Base-by-base conservation (phyloP, 306 rosid genomes). In the Cicer judaicum region DNA sequence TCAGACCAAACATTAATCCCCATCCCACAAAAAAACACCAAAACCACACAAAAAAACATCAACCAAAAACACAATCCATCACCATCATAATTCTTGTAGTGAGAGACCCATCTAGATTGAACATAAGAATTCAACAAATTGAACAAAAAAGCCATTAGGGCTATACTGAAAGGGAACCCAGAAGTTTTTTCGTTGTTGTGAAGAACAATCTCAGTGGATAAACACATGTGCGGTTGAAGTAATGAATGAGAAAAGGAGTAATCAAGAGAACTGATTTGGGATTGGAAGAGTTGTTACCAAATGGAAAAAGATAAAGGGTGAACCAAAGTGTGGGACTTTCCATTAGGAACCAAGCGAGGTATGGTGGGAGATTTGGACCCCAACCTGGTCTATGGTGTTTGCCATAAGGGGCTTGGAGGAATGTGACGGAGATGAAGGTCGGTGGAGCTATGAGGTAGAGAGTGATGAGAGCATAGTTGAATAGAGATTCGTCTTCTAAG, bases 321-420 rank as follows among this genome's bases (percentile, higher is more conserved):
- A 93, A 84, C 91, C 92, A 89, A 1, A 89, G 83, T 0, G 97
- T 85, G 4, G 97, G 97, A 69, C 90, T 87, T 64, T 94, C 96
- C 99, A 94, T 94, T 8, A 92, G 85, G 40, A 92, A 81, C 97
- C 97, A 94, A 10, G 99, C 96, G 7, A 91, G 21, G 0, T 95
- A 89, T 0, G 95, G 77, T 1, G 95, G 53, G 3, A 94, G 75
- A 15, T 82, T 83, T 7, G 97, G 97, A 29, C 96, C 98, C 96
- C 96, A 94, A 7, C 98, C 93, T 0, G 89, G 78, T 0, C 89
- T 78, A 75, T 65, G 79, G 88, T 88, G 95, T 71, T 94, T 95
- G 6, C 93, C 96, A 14, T 95, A 95, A 0, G 96, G 99, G 56
- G 97, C 96, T 81, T 87, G 97, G 77, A 90, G 85, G 77, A 88